Evolutionary conservation across 148 eudicot genomes (phyloP).

Genomic region (Cornus florida): DNA sequence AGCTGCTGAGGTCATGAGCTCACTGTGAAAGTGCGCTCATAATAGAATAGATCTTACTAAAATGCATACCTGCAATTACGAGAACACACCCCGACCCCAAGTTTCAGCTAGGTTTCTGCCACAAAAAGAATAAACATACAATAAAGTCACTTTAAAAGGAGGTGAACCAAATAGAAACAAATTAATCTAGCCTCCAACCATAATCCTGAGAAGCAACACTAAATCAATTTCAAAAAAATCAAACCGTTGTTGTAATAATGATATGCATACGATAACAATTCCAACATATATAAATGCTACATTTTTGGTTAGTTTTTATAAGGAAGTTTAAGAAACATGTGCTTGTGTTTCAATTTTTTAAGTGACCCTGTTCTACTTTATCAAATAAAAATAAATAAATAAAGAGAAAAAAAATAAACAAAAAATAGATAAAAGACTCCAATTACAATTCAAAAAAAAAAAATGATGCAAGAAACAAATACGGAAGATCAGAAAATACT

Average conservation of each 20-base stretch:
- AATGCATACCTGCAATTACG: neutral
- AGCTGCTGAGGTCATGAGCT: no score
- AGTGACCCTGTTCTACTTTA: no score
- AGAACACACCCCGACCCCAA: neutral
- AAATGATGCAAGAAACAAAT: no score
- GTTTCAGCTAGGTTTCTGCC: slow-evolving; percentile 14
- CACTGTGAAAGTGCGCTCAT: no score
- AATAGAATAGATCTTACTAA: no score
- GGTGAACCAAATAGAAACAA: neutral
- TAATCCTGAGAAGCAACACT: neutral
- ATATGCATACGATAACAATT: neutral
- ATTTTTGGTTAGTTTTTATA: no score
- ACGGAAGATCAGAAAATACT: no score
- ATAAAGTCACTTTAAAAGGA: neutral
- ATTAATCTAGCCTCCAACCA: neutral
- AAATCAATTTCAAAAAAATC: neutral
- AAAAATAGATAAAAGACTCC: no score
- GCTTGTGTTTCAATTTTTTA: neutral
- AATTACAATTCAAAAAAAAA: no score
- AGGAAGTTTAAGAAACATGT: neutral
- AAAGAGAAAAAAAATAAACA: no score
- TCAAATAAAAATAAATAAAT: no score
- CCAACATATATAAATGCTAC: neutral
- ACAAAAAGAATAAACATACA: neutral
- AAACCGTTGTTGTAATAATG: neutral